phyloP scores from a whole-genome alignment of 139 green algal species.

The Chlorella sp. region DNA sequence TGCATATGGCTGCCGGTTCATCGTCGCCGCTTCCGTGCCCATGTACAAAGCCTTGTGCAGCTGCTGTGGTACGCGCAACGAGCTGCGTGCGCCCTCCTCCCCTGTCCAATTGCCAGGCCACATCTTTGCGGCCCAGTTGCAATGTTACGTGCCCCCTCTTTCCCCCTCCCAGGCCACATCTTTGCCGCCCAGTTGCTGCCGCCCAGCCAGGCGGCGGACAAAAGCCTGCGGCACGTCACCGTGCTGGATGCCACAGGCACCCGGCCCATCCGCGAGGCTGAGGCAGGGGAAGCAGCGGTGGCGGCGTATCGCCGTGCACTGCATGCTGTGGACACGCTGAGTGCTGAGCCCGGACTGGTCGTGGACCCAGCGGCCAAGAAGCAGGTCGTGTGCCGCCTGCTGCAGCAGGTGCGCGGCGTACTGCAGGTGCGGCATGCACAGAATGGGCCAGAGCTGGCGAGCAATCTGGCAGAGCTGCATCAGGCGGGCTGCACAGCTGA shows the following conservation, averaged over 20 bases:
- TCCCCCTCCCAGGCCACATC: slow-evolving; percentile 9
- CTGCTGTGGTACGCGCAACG: no score
- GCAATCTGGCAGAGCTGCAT: no score
- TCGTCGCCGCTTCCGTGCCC: no score
- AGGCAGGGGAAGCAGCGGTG: background rate
- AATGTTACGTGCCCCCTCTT: no score
- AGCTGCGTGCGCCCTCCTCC: no score
- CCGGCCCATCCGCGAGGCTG: background rate
- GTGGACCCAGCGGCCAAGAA: background rate
- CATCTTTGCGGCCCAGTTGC: slow-evolving; percentile 35
- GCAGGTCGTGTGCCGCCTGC: slow-evolving; percentile 24
- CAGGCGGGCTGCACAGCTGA: no score
- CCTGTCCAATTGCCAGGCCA: slow-evolving; percentile 4
- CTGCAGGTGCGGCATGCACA: background rate
- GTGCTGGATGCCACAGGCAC: background rate
- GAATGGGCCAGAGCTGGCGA: no score
- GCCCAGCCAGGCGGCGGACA: no score
- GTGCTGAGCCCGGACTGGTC: background rate
- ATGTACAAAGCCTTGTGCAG: no score
- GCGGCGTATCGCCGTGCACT: background rate
- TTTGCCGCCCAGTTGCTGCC: slow-evolving; percentile 28
- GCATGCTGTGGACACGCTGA: background rate
- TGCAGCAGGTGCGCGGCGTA: background rate
- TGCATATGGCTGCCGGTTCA: no score
- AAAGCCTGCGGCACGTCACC: background rate